Base-by-base conservation (phyloP, 1,284 basidiomycete genomes). In the Austroboletus novae-zelandiae region DNA sequence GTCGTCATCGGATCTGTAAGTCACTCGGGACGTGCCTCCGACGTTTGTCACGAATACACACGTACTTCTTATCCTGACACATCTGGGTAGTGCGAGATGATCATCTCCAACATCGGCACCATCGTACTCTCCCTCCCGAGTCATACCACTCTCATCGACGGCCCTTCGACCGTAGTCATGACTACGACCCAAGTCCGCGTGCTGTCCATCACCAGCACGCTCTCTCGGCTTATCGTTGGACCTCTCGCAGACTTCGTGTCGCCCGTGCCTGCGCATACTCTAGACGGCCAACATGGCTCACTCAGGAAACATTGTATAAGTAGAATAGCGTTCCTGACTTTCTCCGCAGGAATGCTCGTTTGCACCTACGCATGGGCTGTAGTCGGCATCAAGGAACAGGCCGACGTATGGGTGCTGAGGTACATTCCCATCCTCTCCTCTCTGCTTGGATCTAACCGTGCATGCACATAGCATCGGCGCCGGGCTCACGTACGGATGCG, bases 91-190 rank as follows among this genome's bases (percentile, higher is more conserved):
- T 80, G 81, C 43, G 88, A 91, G 67, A 91, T 89, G 88, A 75
- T 91, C 20, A 83, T 90, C 30, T 82, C 86, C 10, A 91, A 89
- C 59, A 81, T 91, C 43, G 88, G 86, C 27, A 80, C 84, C 4
- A 85, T 90, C 45, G 77, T 84, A n/a, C 67, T 84, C 7, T 81
- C 86, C 9, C 73, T 90, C 37, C 77, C 80, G 18, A 60, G 71
- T 20, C 53, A 57, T 25, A 45, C 54, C 1, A 47, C 65, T 20
- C 9, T 39, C 9, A 23, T 27, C 15, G 32, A 49, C 15, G 46
- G 56, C 30, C 51, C 62, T 15, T 66, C 71, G 31, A 57, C 48
- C 4, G 67, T 18, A 65, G 69, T 60, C 23, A 63, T 69, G 18
- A 75, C 78, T 3, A 69, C 83, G 7, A 73, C 70, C 18, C 87